Percentiles rank a stretch among this genome's conserved stretches.
Conservation (phyloP, 257 asterid species). For the Salvia miltiorrhiza region DNA sequence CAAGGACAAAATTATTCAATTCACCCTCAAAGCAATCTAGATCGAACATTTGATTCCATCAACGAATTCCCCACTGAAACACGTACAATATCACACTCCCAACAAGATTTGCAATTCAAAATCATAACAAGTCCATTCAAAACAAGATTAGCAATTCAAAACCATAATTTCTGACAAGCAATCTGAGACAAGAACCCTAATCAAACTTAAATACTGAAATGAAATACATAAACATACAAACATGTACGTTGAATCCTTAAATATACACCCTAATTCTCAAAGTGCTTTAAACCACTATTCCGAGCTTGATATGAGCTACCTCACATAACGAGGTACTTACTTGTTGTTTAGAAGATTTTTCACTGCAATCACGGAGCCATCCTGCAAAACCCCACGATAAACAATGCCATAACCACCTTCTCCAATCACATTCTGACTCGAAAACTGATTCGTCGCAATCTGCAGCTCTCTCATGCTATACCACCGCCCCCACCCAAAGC, state of each 20-base stretch:
- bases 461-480: slow-evolving; percentile 66
- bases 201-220: background rate
- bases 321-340: slow-evolving; percentile 21
- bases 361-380: slow-evolving; percentile 67
- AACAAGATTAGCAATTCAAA: slow-evolving; percentile 17
- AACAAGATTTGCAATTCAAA: no score
- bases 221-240: background rate
- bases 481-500: slow-evolving; percentile 77
- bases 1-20: slow-evolving; percentile 29
- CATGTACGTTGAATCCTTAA: slow-evolving; percentile 3
- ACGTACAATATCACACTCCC: slow-evolving; percentile 11
- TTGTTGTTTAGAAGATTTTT: slow-evolving; percentile 77
- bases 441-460: slow-evolving; percentile 57
- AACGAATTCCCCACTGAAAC: slow-evolving; percentile 13
- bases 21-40: slow-evolving; percentile 36
- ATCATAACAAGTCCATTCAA: slow-evolving; percentile 3
- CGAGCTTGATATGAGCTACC: no score
- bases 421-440: slow-evolving; percentile 65
- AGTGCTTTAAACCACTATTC: background rate
- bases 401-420: slow-evolving; percentile 92
- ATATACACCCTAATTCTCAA: background rate
- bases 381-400: slow-evolving; percentile 61
- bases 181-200: background rate
- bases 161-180: slow-evolving; percentile 13
- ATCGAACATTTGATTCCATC: slow-evolving; percentile 43